A percentile compares a stretch with the other conserved stretches of the same genome.
These are phyloP conservation scores for Cymodocea nodosa DNA, from an alignment of 116 monocot genomes.

Conservation along the genomic window DNA sequence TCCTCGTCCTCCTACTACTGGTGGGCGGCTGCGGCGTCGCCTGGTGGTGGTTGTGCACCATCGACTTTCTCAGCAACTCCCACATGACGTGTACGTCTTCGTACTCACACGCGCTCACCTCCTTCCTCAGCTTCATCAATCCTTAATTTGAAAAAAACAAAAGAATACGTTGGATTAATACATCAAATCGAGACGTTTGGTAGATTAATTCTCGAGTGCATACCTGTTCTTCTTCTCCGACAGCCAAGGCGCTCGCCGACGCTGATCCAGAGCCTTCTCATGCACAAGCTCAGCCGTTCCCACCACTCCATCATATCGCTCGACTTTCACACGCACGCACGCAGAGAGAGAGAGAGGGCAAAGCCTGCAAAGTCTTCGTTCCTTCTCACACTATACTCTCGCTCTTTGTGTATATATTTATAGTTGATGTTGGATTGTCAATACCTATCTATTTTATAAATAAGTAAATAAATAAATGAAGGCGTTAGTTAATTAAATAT, in stretches of 20 bases:
- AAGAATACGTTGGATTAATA: background rate
- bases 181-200: no score
- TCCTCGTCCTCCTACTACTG: background rate
- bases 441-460: no score
- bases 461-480: no score
- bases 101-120: slow-evolving; percentile 19
- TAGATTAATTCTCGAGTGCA: background rate
- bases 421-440: no score
- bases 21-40: background rate
- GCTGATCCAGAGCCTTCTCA: slow-evolving; percentile 24
- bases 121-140: slow-evolving; percentile 12
- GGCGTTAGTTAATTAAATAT: no score
- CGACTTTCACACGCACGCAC: background rate
- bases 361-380: no score
- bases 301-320: slow-evolving; percentile 31
- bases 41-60: background rate
- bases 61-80: slow-evolving; percentile 10
- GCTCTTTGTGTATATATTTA: no score
- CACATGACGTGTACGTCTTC: slow-evolving; percentile 23
- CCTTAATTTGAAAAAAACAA: background rate
- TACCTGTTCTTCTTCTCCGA: slow-evolving; percentile 32
- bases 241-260: slow-evolving; percentile 26
- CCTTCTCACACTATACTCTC: no score
- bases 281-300: slow-evolving; percentile 20
- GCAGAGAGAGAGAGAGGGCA: no score